Base-by-base conservation (phyloP, 768 basidiomycete genomes). In the Cyclocybe cylindracea region DNA sequence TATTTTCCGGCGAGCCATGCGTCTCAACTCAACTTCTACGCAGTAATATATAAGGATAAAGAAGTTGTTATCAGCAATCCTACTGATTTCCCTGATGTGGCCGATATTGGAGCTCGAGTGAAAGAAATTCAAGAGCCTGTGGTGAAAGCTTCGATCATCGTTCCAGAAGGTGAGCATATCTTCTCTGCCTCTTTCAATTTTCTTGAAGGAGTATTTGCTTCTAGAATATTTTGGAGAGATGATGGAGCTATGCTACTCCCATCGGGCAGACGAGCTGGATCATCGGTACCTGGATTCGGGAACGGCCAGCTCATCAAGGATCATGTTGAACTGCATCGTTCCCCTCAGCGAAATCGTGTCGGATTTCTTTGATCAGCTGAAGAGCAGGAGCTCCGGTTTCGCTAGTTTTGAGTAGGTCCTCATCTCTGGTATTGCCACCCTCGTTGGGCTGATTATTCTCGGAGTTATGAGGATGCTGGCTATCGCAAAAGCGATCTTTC, bases 321-420 rank as follows among this genome's bases (percentile, higher is more conserved):
- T 90, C 36, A 89, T 96, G 47, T 70, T 98, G 56, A 88, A 83
- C 10, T 95, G 91, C 61, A 79, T 75, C 2, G 65, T 98, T n/a
- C 96, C 96, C 16, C 72, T 98, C 56, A 87, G 87, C 62, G 93
- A 96, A 69, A 91, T 98, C 49, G 93, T 98, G 2, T 92, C 91
- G 2, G 85, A 94, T 69, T 98, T 99, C 67, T 98, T 97, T 66
- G 91, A 95, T 66, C 85, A 90, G 63, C 79, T 99, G 48, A 99
- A 99, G 71, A 88, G 92, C 62, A 82, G 93, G 46, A 91, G 89
- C 63, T 94, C 89, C 9, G 94, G 92, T 7, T 94, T 89, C 65
- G 91, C 91, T 13, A 92, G 89, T 64, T 95, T 95, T 66, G 93
- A 94, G 90, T 94, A 55, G 60, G 87, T 78, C 48, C 45, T 35